Base-by-base conservation (phyloP, 495 filamentous ascomycete genomes). In the Glarea lozoyensis region DNA sequence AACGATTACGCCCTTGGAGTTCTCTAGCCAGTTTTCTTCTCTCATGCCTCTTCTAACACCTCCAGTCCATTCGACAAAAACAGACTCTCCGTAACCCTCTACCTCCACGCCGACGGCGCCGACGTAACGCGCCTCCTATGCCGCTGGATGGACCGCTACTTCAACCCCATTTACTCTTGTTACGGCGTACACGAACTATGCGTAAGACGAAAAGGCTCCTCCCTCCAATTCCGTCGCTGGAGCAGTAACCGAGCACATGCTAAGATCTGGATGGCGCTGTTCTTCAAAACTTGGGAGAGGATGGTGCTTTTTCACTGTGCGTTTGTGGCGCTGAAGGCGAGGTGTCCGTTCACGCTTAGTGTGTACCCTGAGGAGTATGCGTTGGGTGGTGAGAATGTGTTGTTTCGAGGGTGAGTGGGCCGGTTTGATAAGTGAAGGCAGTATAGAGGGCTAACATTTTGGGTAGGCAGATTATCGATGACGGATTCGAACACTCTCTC, bases 271-370 rank as follows among this genome's bases (percentile, higher is more conserved):
- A 65, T 67, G 5, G 66, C 55, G 1, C 48, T 75, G 12, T 70
- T 67, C 25, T 77, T 75, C 37, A 50, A 69, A 43, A 75, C 70
- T 3, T 77, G 72, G 72, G 73, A 77, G 61, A 69, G 72, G 36
- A 35, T 32, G 37, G 83, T 88, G 10, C 63, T 86, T 1, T 92
- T 94, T 58, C 84, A 82, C 58, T 81, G 75, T 60, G 76, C 80
- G 0, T 84, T 90, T 52, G 61, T 85, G 19, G 79, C 82, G 0
- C 69, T 94, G 43, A 86, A 86, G 54, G 70, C 76, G 11, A 76
- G 85, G 37, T 85, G 86, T 50, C 56, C 55, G 18, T 62, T 67
- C 42, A 75, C 66, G 2, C 64, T 69, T 1, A 67, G 72, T 17
- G 48, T 68, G 18, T 58, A 63, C 18, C 69, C 77, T 3, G 60